A percentile compares a stretch with the other conserved stretches of the same genome.
These are phyloP conservation scores for carrot (Daucus carota) DNA, from an alignment of 129 eudicot genomes.

Conservation along the genomic window DH1_v3.0 NC_030386.2:18839501-18840000, in stretches of 20 bases:
- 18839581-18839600: conserved; percentile 35
- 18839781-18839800: too few species aligned
- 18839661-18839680: too few species aligned
- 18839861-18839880: not conserved
- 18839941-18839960: conserved; percentile 31
- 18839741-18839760: conserved; percentile 9
- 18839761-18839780: conserved; percentile 3
- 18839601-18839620: conserved; percentile 29
- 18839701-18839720: too few species aligned
- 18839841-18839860: too few species aligned
- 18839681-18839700: too few species aligned
- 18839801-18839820: too few species aligned
- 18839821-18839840: too few species aligned
- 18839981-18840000: conserved; percentile 66
- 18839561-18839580: conserved; percentile 25
- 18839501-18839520: not conserved
- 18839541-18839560: conserved; percentile 22
- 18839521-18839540: not conserved
- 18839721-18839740: not conserved
- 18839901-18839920: too few species aligned
- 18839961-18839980: conserved; percentile 45
- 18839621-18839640: conserved; percentile 21
- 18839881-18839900: too few species aligned
- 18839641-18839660: conserved; percentile 1
- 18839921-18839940: not conserved